Base-by-base conservation (phyloP, 2,329 filamentous ascomycete genomes). In the Trichoderma atrobrunneum region DNA sequence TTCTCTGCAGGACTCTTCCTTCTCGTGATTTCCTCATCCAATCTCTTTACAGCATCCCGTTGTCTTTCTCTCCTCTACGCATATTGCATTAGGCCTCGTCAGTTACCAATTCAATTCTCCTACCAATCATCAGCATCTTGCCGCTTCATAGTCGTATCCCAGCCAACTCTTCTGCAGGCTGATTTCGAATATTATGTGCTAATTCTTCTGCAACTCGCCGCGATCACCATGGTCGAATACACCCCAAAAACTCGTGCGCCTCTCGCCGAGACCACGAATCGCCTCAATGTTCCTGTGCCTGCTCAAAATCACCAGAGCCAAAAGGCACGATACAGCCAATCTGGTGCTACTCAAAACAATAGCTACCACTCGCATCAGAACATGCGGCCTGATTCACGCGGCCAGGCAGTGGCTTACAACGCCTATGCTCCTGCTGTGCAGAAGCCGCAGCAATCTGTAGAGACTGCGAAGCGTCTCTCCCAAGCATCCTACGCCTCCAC, bases 241-340 rank as follows among this genome's bases (percentile, higher is more conserved):
- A 76, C 77, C 75, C 75, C 78, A 72, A 78, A 76, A 68, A 67
- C 74, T 73, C 83, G 83, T 71, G 77, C 80, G 67, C 86, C 86
- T 57, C 79, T 88, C 59, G 81, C 81, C 39, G 86, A 88, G 77
- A 84, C 85, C 26, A 83, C 82, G 30, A 81, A 84, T 73, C 83
- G 85, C 74, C 79, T 85, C 75, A 87, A 87, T 76, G 82, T 84
- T 30, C 77, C 79, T 21, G 79, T 79, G 72, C 76, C 78, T 51
- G 69, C 75, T 63, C 71, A 76, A 61, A 76, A 80, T 34, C 71
- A 75, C 24, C 77, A 79, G 34, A 72, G 73, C 30, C 72, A 73
- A 72, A 84, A 83, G 75, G 59, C 78, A 70, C 78, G 78, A 59
- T 74, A 78, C 72, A 76, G 77, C 56, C 78, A 78, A 54, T 70